phyloP scores from a whole-genome alignment of 495 filamentous ascomycete genomes.

The Tetracladium setigerum region DNA sequence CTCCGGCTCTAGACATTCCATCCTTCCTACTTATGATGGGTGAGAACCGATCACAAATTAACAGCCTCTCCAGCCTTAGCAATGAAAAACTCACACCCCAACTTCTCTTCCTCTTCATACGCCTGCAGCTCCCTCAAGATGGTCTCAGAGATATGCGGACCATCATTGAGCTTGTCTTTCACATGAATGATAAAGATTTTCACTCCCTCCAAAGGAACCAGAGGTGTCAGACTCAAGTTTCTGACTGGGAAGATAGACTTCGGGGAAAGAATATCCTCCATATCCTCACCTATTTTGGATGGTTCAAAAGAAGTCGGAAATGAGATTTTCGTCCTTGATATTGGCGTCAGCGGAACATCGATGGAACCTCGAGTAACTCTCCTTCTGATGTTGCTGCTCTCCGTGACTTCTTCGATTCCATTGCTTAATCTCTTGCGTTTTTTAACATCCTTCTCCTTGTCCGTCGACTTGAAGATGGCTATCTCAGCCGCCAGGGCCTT shows the following conservation, averaged over 20 bases:
- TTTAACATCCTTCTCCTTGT: constrained; percentile 1
- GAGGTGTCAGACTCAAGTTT: background rate
- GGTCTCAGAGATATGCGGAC: constrained; percentile 47
- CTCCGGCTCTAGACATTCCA: too few relatives aligned
- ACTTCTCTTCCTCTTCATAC: constrained; percentile 47
- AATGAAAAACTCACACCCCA: constrained; percentile 78
- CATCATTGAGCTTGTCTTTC: constrained; percentile 65
- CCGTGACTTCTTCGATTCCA: constrained; percentile 5
- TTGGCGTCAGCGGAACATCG: background rate
- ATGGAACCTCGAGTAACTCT: background rate
- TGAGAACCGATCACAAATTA: constrained; percentile 9
- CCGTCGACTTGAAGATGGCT: constrained; percentile 23
- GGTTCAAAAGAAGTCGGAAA: too few relatives aligned
- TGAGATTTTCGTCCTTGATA: background rate
- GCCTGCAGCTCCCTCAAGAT: constrained; percentile 62
- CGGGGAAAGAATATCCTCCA: too few relatives aligned
- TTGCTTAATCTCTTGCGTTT: constrained; percentile 24
- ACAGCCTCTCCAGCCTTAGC: constrained; percentile 39
- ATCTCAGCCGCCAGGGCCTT: constrained; percentile 62
- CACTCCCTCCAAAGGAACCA: constrained; percentile 33
- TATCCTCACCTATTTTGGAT: too few relatives aligned
- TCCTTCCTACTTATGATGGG: too few relatives aligned
- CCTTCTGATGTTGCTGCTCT: background rate
- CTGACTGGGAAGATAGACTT: too few relatives aligned
- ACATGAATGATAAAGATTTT: constrained; percentile 73